Conservation (phyloP, 192 early-diverging fungal species). For the Chytriomyces sp. region DNA sequence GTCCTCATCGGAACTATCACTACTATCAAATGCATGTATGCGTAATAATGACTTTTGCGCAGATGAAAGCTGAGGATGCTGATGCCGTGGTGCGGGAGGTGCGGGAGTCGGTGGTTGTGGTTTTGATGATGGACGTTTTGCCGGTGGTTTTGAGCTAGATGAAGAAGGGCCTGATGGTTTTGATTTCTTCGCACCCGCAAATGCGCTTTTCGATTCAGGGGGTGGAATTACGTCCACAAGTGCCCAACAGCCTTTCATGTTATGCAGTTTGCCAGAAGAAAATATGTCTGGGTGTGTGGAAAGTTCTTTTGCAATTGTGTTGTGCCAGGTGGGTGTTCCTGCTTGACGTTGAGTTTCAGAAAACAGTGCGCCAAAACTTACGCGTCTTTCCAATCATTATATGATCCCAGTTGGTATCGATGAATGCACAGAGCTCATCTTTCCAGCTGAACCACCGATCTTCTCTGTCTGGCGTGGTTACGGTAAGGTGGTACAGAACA, state of each 20-base stretch:
- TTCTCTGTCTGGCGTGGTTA: conserved; percentile 43
- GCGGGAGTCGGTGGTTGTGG: no score
- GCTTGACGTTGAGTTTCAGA: neutral
- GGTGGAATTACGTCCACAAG: conserved; percentile 15
- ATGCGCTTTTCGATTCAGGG: neutral
- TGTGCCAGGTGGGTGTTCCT: conserved; percentile 81
- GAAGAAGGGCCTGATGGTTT: no score
- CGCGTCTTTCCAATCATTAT: conserved; percentile 69
- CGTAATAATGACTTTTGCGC: no score
- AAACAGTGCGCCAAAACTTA: conserved; percentile 46
- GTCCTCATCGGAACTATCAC: no score
- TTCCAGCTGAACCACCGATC: conserved; percentile 74
- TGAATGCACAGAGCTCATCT: conserved; percentile 78
- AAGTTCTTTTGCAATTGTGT: conserved; percentile 80
- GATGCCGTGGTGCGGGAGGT: no score
- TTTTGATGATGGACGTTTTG: no score
- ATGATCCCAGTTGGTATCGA: conserved; percentile 75
- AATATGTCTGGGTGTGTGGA: conserved; percentile 79
- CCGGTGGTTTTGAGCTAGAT: no score
- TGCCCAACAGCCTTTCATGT: conserved; percentile 62
- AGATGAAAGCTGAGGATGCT: no score
- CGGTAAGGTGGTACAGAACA: conserved; percentile 73
- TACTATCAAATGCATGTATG: no score
- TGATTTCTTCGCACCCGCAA: conserved; percentile 32
- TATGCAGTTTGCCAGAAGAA: conserved; percentile 68